Evolutionary conservation across 192 early-diverging fungal genomes (phyloP).

Genomic region (Podila epigama): DNA sequence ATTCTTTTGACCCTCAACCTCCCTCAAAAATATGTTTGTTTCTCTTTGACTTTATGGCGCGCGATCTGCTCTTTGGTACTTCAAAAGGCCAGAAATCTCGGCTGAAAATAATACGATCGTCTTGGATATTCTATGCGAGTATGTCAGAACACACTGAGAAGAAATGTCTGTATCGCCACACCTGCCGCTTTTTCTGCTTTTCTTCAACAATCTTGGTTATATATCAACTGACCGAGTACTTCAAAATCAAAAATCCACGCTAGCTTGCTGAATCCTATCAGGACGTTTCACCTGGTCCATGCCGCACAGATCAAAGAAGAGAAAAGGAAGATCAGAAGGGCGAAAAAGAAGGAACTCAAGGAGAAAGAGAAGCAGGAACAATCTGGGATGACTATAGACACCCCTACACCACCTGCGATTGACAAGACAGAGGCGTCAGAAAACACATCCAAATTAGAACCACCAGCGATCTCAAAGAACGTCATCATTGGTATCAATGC

Average conservation of each 20-base stretch:
- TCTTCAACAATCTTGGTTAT: background rate
- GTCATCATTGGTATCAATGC: conserved; percentile 33
- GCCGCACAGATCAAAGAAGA: background rate
- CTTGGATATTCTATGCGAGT: conserved; percentile 42
- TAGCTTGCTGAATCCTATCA: conserved; percentile 28
- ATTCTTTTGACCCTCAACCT: no score
- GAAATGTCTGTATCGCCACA: background rate
- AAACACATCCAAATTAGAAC: background rate
- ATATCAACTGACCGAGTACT: no score
- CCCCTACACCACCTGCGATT: background rate
- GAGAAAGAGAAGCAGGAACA: background rate
- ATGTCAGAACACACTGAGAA: background rate
- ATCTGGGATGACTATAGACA: background rate
- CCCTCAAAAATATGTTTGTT: no score
- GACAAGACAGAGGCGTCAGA: background rate
- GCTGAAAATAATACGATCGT: conserved; percentile 22
- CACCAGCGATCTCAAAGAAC: conserved; percentile 7
- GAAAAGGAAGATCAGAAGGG: no score
- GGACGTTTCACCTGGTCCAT: conserved; percentile 3
- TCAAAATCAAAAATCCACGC: background rate
- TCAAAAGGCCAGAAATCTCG: conserved; percentile 30
- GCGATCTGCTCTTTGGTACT: background rate
- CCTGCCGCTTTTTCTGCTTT: background rate
- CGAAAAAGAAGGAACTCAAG: conserved; percentile 4
- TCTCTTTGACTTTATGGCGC: no score